Evolutionary conservation across 371 early-diverging fungal species (phyloP).

Genomic region (Mucor circinelloides): DNA sequence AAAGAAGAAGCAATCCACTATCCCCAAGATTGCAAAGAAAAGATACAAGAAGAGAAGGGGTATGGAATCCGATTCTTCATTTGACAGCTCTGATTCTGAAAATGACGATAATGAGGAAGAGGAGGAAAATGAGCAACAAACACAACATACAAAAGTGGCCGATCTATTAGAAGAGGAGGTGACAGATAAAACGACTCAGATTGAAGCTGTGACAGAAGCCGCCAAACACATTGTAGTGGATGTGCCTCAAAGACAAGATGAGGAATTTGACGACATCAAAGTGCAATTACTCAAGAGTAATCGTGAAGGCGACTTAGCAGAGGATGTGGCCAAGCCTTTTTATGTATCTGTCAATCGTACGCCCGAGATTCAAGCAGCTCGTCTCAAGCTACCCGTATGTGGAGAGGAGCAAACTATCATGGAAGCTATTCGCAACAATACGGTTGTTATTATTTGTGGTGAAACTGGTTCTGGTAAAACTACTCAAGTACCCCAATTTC

Average conservation of each 20-base stretch:
- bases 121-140: slow-evolving; percentile 38
- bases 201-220: slow-evolving; percentile 48
- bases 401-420: slow-evolving; percentile 97
- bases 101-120: slow-evolving; percentile 50
- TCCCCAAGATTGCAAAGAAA: slow-evolving; percentile 44
- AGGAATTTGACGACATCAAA: slow-evolving; percentile 50
- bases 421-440: slow-evolving; percentile 88
- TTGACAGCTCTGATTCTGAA: slow-evolving; percentile 72
- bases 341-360: slow-evolving; percentile 80
- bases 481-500: slow-evolving; percentile 98
- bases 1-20: slow-evolving; percentile 57
- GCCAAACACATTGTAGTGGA: slow-evolving; percentile 33
- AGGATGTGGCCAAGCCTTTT: slow-evolving; percentile 60
- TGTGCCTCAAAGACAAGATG: slow-evolving; percentile 26
- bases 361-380: slow-evolving; percentile 73
- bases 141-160: slow-evolving; percentile 41
- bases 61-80: slow-evolving; percentile 60
- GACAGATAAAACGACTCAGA: slow-evolving; percentile 40
- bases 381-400: slow-evolving; percentile 84
- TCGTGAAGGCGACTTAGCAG: slow-evolving; percentile 45
- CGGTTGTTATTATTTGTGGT: slow-evolving; percentile 92
- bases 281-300: slow-evolving; percentile 37
- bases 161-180: slow-evolving; percentile 41
- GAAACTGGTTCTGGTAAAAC: slow-evolving; percentile 89
- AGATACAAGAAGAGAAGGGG: slow-evolving; percentile 52